Conservation (phyloP, 805 yeast genomes). For the Hanseniaspora opuntiae region DNA sequence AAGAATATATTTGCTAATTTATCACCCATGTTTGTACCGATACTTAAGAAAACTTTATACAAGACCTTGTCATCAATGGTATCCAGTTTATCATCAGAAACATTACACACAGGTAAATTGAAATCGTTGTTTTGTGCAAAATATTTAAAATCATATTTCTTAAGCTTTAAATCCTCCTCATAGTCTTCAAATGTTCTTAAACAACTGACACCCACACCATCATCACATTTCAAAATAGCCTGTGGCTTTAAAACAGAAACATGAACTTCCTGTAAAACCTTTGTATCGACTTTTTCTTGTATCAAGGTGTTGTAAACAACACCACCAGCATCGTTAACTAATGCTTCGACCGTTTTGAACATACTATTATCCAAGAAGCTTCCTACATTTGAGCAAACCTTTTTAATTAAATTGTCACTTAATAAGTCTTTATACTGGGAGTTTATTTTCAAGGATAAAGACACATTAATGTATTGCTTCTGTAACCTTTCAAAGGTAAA, state of each 20-base stretch:
- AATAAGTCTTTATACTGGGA: slow-evolving; percentile 11
- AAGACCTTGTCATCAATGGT: neutral
- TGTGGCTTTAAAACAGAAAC: slow-evolving; percentile 74
- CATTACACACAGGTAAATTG: slow-evolving; percentile 26
- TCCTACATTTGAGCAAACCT: slow-evolving; percentile 38
- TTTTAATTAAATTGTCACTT: slow-evolving; percentile 15
- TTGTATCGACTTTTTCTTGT: slow-evolving; percentile 10
- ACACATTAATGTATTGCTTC: slow-evolving; percentile 54
- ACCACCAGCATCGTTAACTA: slow-evolving; percentile 60
- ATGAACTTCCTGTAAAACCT: slow-evolving; percentile 15
- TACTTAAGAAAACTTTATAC: slow-evolving; percentile 53
- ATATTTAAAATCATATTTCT: neutral
- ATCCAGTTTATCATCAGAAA: neutral
- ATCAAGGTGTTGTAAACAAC: slow-evolving; percentile 20
- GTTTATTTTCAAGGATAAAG: slow-evolving; percentile 29
- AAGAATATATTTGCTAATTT: slow-evolving; percentile 44
- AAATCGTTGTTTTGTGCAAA: slow-evolving; percentile 15
- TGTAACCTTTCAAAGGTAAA: slow-evolving; percentile 78
- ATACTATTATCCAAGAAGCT: slow-evolving; percentile 60
- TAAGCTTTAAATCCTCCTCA: slow-evolving; percentile 6
- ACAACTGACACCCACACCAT: slow-evolving; percentile 77
- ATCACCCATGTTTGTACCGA: slow-evolving; percentile 80
- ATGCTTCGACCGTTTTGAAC: slow-evolving; percentile 87
- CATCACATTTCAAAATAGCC: slow-evolving; percentile 68
- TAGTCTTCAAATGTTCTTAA: slow-evolving; percentile 35